Base-by-base conservation (phyloP, 139 green algal genomes). In the Chlorella sp. region DNA sequence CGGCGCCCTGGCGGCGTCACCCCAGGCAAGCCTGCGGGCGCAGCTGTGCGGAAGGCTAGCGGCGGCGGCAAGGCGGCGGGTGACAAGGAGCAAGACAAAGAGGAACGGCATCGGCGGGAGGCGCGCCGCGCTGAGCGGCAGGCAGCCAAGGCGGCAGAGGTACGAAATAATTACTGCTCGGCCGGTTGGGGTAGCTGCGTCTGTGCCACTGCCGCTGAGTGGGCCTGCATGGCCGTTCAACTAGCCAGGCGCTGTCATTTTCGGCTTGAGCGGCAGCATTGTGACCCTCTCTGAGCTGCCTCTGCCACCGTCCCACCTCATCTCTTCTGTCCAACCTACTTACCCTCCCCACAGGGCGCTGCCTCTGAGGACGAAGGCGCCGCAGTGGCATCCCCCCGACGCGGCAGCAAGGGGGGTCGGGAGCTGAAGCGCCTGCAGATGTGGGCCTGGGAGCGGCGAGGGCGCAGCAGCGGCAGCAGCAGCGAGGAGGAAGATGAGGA, bases 381-480 rank as follows among this genome's bases (percentile, higher is more conserved):
- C 0, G 76, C 56, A 2, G 60, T 57, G 4, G 57, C 76, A 6
- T 75, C 69, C 9, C 34, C 69, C 26, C 69, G 32, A 55, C 23
- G 32, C 55, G 23, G 18, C 74, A 25, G 36, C 76, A 82, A 82
- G 38, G 76, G 57, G 5, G 76, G 76, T 2, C 76, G 76, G 11
- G 76, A 82, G 76, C 60, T 82, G 0, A 71, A 71, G 76, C 76
- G 76, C 12, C 76, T 82, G 23, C 76, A 82, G 60, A 82, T 82
- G 76, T 82, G 76, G 76, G 76, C 76, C 36, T 82, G 76, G 76
- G 76, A 82, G 76, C 76, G 76, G 76, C 76, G 76, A 9, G 38
- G 76, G n/a, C 51, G 51, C 28, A 34, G n/a, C 17, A 32, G n/a
- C 32, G 51, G 55, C 32, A 62, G 32, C 60, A 82, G 76, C 60